Evolutionary conservation across 129 eudicot genomes (phyloP).

Genomic region (Logfia minima): DNA sequence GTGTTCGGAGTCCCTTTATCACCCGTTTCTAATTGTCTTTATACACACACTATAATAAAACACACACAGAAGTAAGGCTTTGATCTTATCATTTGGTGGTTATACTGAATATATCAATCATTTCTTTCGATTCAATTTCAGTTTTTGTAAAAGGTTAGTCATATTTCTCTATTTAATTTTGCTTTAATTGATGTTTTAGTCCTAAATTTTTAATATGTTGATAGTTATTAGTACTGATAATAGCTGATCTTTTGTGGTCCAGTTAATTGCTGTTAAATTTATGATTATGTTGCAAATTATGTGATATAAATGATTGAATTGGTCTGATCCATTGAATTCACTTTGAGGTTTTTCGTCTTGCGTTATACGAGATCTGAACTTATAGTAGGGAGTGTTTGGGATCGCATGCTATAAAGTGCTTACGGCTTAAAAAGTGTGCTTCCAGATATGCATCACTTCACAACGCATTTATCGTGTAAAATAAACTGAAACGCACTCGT

Average conservation of each 20-base stretch:
- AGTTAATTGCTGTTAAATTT: no score
- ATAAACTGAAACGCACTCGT: no score
- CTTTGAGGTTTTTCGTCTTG: not conserved
- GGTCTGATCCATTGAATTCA: not conserved
- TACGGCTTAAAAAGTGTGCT: not conserved
- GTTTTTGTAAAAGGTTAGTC: constrained; percentile 23
- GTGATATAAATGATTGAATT: constrained; percentile 8
- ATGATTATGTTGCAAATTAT: not conserved
- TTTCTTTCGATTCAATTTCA: not conserved
- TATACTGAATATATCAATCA: not conserved
- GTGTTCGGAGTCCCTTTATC: constrained; percentile 25
- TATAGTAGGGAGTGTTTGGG: not conserved
- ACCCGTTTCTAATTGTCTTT: constrained; percentile 31
- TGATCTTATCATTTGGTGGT: constrained; percentile 8
- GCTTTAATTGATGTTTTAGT: constrained; percentile 12
- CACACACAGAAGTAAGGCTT: not conserved
- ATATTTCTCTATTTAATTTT: not conserved
- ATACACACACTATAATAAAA: not conserved
- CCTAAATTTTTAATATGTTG: no score
- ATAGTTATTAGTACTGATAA: no score
- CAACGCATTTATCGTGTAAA: no score
- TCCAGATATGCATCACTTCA: no score
- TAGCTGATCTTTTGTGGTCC: not conserved
- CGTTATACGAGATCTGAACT: not conserved
- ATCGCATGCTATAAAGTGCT: not conserved